A percentile compares a stretch with the other conserved stretches of the same genome.
These are phyloP conservation scores for Cotoneaster glaucophyllus DNA, from an alignment of 306 rosid genomes.

Conservation along the genomic window DNA sequence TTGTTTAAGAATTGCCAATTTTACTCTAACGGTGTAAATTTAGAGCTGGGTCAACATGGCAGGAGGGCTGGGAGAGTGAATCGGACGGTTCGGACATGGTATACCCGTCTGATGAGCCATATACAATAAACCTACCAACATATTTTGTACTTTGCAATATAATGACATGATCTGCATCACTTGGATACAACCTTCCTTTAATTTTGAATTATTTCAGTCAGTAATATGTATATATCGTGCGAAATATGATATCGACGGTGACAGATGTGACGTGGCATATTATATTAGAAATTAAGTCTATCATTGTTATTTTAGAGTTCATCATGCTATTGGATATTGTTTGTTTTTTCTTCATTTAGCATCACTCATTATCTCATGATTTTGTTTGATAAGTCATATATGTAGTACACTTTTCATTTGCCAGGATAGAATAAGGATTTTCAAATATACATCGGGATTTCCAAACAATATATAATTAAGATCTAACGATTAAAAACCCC, in stretches of 20 bases:
- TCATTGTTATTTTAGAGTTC: background rate
- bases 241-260: background rate
- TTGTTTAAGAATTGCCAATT: too few species aligned
- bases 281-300: background rate
- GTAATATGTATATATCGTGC: background rate
- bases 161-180: background rate
- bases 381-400: background rate
- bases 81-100: conserved; percentile 36
- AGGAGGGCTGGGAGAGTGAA: conserved; percentile 30
- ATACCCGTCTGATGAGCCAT: background rate
- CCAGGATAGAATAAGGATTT: too few species aligned
- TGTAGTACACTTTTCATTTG: background rate
- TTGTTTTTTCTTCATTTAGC: background rate
- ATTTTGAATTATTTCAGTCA: background rate
- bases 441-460: too few species aligned
- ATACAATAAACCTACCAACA: background rate
- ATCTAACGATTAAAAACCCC: too few species aligned
- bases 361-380: background rate
- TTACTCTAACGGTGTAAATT: conserved; percentile 24
- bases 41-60: conserved; percentile 38
- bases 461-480: too few species aligned
- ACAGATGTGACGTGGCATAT: background rate
- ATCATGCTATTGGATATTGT: background rate
- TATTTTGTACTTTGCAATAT: background rate
- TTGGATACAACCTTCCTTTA: background rate